phyloP scores from a whole-genome alignment of 768 basidiomycete genomes.

The Tricholoma matsutake region DNA sequence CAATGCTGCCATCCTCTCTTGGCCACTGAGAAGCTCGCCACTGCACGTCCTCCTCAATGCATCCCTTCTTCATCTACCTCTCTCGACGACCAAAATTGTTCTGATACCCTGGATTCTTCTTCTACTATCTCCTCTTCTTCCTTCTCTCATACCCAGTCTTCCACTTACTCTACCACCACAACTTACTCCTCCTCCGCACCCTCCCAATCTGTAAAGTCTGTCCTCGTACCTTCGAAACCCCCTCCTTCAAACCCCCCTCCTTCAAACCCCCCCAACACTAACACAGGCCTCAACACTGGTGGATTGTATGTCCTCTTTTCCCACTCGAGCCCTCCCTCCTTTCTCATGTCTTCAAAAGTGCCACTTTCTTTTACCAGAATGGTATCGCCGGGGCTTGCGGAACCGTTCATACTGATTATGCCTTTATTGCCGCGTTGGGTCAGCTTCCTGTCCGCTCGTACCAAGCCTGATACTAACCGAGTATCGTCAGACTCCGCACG shows the following conservation, averaged over 20 bases:
- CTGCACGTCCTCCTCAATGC: constrained; percentile 51
- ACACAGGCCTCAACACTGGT: constrained; percentile 33
- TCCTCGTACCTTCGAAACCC: too few species aligned
- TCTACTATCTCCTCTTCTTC: too few species aligned
- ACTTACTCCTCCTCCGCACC: constrained; percentile 6
- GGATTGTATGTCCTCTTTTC: constrained; percentile 41
- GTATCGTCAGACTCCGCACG: constrained; percentile 42
- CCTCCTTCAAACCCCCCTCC: constrained; percentile 11
- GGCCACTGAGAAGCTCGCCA: too few species aligned
- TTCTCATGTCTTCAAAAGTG: constrained; percentile 33
- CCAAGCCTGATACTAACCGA: neutral
- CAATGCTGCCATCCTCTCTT: constrained; percentile 71
- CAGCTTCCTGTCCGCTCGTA: constrained; percentile 15
- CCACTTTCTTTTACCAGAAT: constrained; percentile 68
- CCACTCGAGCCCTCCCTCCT: neutral
- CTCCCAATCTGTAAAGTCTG: too few species aligned
- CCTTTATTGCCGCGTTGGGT: constrained; percentile 63
- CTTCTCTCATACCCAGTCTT: neutral
- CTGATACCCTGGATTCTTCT: constrained; percentile 16
- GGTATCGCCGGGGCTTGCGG: constrained; percentile 84
- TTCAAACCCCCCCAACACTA: constrained; percentile 8
- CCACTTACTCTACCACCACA: constrained; percentile 12
- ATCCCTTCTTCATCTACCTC: constrained; percentile 35
- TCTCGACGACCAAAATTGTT: constrained; percentile 18
- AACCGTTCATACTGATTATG: constrained; percentile 48